Conservation (phyloP, 768 basidiomycete species). For the Mycena rebaudengoi region DNA sequence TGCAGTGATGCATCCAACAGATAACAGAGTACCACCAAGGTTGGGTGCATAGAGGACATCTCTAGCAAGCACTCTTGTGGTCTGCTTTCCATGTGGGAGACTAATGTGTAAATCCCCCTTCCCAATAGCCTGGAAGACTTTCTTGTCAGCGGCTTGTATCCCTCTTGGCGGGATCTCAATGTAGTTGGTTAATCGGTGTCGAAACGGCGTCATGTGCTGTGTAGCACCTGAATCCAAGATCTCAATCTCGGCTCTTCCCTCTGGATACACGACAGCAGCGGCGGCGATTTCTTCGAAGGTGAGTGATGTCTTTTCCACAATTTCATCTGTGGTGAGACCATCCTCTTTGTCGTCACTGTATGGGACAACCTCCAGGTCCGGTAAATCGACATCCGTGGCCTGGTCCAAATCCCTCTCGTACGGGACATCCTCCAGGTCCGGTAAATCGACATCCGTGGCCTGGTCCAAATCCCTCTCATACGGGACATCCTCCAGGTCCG, state of each 20-base stretch:
- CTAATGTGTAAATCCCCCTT: constrained; percentile 35
- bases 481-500: neutral
- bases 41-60: constrained; percentile 40
- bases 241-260: constrained; percentile 24
- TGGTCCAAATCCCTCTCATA: neutral
- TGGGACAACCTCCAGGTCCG: neutral
- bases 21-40: constrained; percentile 40
- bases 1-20: constrained; percentile 36
- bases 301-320: neutral
- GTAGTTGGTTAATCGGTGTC: constrained; percentile 39
- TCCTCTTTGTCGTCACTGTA: neutral
- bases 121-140: constrained; percentile 37
- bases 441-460: neutral
- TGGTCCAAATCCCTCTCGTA: neutral
- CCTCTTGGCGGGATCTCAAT: constrained; percentile 31
- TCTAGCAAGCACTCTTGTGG: constrained; percentile 30
- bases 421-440: neutral
- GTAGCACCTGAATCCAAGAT: constrained; percentile 49
- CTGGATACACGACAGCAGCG: neutral
- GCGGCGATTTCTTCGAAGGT: neutral
- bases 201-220: constrained; percentile 44
- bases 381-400: neutral
- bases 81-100: constrained; percentile 31
- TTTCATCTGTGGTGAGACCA: too few relatives aligned
- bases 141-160: constrained; percentile 42